Percentiles rank a stretch among this genome's conserved stretches.
Conservation (phyloP, 2,329 filamentous ascomycete genomes). For the Myotisia sp. region DNA sequence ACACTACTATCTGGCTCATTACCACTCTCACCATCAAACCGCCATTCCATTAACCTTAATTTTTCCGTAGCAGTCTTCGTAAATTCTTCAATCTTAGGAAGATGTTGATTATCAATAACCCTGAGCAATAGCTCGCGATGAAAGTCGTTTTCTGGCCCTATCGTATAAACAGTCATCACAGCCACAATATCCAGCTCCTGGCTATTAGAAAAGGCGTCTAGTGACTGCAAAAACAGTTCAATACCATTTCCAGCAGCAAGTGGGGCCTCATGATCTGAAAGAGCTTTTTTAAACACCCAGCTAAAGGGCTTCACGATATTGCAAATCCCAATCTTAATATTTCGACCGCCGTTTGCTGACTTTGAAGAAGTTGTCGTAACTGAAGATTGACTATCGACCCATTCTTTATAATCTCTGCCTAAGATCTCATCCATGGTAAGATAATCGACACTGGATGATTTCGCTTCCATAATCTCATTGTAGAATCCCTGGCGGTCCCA, state of each 20-base stretch:
- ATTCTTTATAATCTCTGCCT: conserved; percentile 50
- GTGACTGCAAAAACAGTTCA: conserved; percentile 25
- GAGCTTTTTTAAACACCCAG: conserved; percentile 38
- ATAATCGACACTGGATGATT: conserved; percentile 39
- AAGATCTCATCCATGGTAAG: conserved; percentile 43
- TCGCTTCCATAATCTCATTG: conserved; percentile 38
- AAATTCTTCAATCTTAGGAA: conserved; percentile 33
- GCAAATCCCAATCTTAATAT: conserved; percentile 41
- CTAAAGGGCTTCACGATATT: conserved; percentile 43
- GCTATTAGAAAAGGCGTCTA: conserved; percentile 34
- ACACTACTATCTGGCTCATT: conserved; percentile 13
- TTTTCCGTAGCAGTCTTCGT: conserved; percentile 28
- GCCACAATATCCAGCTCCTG: conserved; percentile 39
- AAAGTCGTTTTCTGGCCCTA: conserved; percentile 30
- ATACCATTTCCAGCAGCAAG: conserved; percentile 6
- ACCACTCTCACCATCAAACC: conserved; percentile 11
- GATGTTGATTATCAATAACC: conserved; percentile 28
- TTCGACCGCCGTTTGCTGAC: conserved; percentile 6
- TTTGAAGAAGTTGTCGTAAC: conserved; percentile 15
- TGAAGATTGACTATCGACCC: no score
- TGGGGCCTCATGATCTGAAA: conserved; percentile 7
- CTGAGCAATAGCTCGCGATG: conserved; percentile 40
- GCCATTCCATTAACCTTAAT: conserved; percentile 29
- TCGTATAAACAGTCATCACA: conserved; percentile 45
- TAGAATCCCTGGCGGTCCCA: conserved; percentile 40